Evolutionary conservation across 345 rosid species (phyloP), one percentile per base, ranked within the genome.

Genomic region (Euphorbia lathyris): DNA sequence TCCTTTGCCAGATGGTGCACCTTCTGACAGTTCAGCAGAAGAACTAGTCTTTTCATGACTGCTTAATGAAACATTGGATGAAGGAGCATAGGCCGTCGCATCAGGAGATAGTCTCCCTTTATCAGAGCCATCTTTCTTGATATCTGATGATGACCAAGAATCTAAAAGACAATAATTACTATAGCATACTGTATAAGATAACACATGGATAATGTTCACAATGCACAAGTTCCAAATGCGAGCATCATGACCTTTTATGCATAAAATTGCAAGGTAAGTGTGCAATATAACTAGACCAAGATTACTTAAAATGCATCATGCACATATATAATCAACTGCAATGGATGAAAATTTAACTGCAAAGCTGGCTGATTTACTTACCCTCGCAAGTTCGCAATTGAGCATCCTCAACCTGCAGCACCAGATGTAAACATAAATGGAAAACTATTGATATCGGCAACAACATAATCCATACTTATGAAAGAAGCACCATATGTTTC

Each of bases 31-130:
- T 67, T 86, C 91, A 65, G 68, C 59, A 74, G 75, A 38, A 27
- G 89, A 75, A 73, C 67, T 79, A 29, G 40, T 66, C 81, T 77
- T 85, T 76, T 80, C 90, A 70, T 75, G 48, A 72, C 48, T 81
- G 78, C 75, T 86, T 13, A 78, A 45, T 53, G 78, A 64, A 66
- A 68, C 80, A 59, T 52, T 71, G 53, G 85, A 62, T 13, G 80
- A 45, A 27, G 78, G 65, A 58, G 79, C 76, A 63, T 61, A 51
- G 13, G 74, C 72, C 65, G 77, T 71, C 48, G 79, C 76, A 77
- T 79, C 79, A 57, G 73, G 63, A 63, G 72, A 67, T 61, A 63
- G 70, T 34, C 66, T 85, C 58, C 75, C 88, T 78, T 81, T 86
- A 40, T 69, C 83, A 70, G 69, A 36, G 69, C 48, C 74, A 66